These are phyloP conservation scores for Lactarius sp. DNA, from an alignment of 768 basidiomycete genomes.

Conservation along the genomic window DNA sequence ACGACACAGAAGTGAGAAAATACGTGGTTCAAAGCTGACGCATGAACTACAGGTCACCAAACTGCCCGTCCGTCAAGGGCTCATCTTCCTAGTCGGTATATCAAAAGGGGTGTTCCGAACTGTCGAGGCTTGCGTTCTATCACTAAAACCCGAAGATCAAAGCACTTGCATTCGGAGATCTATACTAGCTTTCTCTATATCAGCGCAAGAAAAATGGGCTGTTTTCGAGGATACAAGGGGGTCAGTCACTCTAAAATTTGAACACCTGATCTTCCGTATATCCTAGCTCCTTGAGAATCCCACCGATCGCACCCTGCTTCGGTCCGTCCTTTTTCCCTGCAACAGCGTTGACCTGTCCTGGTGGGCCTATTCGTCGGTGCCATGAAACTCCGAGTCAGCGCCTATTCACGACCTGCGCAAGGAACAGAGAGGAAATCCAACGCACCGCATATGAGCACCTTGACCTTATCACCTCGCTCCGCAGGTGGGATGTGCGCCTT, in stretches of 20 bases:
- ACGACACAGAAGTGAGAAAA: too few relatives aligned
- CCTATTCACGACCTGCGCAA: neutral
- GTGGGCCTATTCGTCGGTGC: slow-evolving; percentile 53
- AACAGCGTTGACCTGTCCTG: slow-evolving; percentile 81
- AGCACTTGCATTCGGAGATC: neutral
- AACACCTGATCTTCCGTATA: slow-evolving; percentile 81
- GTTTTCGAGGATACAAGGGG: too few relatives aligned
- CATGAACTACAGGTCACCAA: too few relatives aligned
- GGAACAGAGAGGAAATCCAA: slow-evolving; percentile 10
- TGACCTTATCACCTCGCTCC: slow-evolving; percentile 68
- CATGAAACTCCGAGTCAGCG: slow-evolving; percentile 5
- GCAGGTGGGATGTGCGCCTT: slow-evolving; percentile 66
- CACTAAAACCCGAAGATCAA: too few relatives aligned
- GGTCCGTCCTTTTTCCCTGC: slow-evolving; percentile 86
- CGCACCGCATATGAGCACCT: slow-evolving; percentile 86
- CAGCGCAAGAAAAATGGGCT: neutral
- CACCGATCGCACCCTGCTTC: slow-evolving; percentile 80
- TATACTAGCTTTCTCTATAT: neutral
- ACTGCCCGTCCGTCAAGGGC: too few relatives aligned
- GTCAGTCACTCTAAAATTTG: slow-evolving; percentile 19
- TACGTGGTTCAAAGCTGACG: too few relatives aligned
- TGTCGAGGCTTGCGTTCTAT: too few relatives aligned
- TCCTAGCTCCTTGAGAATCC: slow-evolving; percentile 81
- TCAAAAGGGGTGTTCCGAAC: too few relatives aligned
- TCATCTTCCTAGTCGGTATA: too few relatives aligned